Conservation (phyloP, 2,329 filamentous ascomycete genomes). For the Phaeosphaeria sp. region DNA sequence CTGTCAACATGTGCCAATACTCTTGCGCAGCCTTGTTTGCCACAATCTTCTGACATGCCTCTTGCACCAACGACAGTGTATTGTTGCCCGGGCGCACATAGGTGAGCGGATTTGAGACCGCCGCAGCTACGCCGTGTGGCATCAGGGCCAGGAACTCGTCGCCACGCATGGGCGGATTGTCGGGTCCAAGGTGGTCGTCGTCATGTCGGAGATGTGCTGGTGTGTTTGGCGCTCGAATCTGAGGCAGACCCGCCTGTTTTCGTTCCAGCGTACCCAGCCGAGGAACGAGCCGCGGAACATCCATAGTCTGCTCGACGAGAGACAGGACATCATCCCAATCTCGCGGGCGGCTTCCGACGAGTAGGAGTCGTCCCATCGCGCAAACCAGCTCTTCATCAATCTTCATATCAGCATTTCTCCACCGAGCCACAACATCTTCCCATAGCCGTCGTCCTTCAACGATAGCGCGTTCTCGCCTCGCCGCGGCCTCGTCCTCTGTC, state of each 20-base stretch:
- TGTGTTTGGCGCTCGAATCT: slow-evolving; percentile 46
- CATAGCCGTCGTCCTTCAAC: slow-evolving; percentile 77
- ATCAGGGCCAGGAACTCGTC: slow-evolving; percentile 42
- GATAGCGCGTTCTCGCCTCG: slow-evolving; percentile 57
- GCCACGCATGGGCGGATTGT: slow-evolving; percentile 28
- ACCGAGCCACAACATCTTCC: slow-evolving; percentile 79
- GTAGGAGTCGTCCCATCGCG: slow-evolving; percentile 80
- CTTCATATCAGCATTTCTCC: slow-evolving; percentile 72
- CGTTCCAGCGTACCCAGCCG: slow-evolving; percentile 42
- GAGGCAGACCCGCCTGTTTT: slow-evolving; percentile 30
- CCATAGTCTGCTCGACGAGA: slow-evolving; percentile 83
- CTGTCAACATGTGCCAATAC: slow-evolving; percentile 81
- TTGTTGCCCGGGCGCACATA: slow-evolving; percentile 60
- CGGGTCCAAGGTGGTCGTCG: slow-evolving; percentile 36
- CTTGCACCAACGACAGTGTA: slow-evolving; percentile 72
- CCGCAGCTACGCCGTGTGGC: slow-evolving; percentile 24
- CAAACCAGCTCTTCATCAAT: slow-evolving; percentile 82
- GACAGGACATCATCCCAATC: slow-evolving; percentile 77
- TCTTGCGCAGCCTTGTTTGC: slow-evolving; percentile 67
- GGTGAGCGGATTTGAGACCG: slow-evolving; percentile 39
- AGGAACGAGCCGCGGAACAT: slow-evolving; percentile 66
- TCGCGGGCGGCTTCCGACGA: slow-evolving; percentile 64
- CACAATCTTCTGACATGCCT: slow-evolving; percentile 67
- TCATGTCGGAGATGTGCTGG: slow-evolving; percentile 33
- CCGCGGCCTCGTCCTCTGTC: slow-evolving; percentile 33